Base-by-base conservation (phyloP, 306 rosid species). In the Ammopiptanthus mongolicus region DNA sequence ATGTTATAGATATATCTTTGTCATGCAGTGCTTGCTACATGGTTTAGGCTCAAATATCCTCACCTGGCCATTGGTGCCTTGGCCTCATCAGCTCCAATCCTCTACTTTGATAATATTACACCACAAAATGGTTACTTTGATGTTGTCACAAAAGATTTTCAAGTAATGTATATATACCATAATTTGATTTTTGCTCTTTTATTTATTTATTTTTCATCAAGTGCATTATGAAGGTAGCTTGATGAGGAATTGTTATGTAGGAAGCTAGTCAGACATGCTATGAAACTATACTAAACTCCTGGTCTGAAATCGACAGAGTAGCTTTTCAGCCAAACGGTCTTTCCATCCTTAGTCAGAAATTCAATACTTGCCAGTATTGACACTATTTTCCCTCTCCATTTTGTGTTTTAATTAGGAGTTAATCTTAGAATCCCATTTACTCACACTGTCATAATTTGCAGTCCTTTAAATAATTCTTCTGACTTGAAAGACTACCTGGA, bases 11-110 rank as follows among this genome's bases (percentile, higher is more conserved):
- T 58, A 25, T 17, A 1, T 42, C 0, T 57, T 48, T 33, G 19
- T 19, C 76, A 11, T 80, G 69, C 80, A 92, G 97, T 92, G 97
- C 82, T 92, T 71, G 93, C 97, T 48, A 65, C 97, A 28, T 90
- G 97, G 97, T 92, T 92, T 75, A 86, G 97, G 65, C 86, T 92
- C 25, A 92, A 92, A 74, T 92, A 92, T 81, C 96, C 97, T 6
- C 96, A 92, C 48, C 8, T 92, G 2, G 80, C 96, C 14, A 77
- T 90, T 6, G 97, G 92, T 68, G 96, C 97, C 46, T 55, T 92
- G 5, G 97, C 97, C 6, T 92, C 97, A 10, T 92, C 96, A 6
- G 93, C 97, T 58, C 97, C 97, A 58, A 78, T 92, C 8, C 96
- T 90, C 48, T 88, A 88, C 73, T 90, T 90, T 5, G 89, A 92